A percentile compares a stretch with the other conserved stretches of the same genome.
These are phyloP conservation scores for Agaricus blazei DNA, from an alignment of 768 basidiomycete genomes.

Conservation along the genomic window DNA sequence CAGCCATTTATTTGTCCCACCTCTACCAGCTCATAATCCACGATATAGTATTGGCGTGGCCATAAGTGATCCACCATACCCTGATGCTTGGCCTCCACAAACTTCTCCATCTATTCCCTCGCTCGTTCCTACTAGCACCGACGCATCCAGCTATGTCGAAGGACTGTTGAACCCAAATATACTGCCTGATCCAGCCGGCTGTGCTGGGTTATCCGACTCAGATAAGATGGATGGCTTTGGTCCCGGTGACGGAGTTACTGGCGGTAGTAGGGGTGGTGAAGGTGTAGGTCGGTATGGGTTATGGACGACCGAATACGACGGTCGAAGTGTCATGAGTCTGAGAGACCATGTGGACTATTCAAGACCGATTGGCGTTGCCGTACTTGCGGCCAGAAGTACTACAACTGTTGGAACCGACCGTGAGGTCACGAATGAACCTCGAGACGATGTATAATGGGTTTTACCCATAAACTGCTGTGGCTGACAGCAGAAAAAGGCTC, in stretches of 20 bases:
- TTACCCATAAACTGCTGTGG: neutral
- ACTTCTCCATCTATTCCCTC: slow-evolving; percentile 22
- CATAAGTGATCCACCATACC: neutral
- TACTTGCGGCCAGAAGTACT: slow-evolving; percentile 17
- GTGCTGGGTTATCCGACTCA: neutral
- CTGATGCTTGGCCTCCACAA: slow-evolving; percentile 20
- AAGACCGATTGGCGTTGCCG: slow-evolving; percentile 28
- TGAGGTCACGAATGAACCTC: neutral
- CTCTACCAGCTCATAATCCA: neutral
- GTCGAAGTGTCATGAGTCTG: slow-evolving; percentile 29
- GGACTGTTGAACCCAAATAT: slow-evolving; percentile 25
- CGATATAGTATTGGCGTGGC: neutral
- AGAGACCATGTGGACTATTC: slow-evolving; percentile 37
- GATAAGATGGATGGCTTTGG: neutral
- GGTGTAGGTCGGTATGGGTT: slow-evolving; percentile 10
- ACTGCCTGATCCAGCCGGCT: neutral
- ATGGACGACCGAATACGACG: slow-evolving; percentile 13
- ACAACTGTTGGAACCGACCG: slow-evolving; percentile 21
- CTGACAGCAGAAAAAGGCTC: too few relatives aligned
- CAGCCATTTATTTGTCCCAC: neutral
- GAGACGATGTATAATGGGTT: neutral
- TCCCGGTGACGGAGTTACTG: neutral
- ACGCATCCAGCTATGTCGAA: slow-evolving; percentile 23
- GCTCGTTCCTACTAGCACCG: slow-evolving; percentile 23
- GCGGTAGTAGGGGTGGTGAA: neutral